A percentile compares a stretch with the other conserved stretches of the same genome.
Evolutionary conservation across 352 stramenopile species (phyloP).

Genomic region (Phytopythium litorale): DNA sequence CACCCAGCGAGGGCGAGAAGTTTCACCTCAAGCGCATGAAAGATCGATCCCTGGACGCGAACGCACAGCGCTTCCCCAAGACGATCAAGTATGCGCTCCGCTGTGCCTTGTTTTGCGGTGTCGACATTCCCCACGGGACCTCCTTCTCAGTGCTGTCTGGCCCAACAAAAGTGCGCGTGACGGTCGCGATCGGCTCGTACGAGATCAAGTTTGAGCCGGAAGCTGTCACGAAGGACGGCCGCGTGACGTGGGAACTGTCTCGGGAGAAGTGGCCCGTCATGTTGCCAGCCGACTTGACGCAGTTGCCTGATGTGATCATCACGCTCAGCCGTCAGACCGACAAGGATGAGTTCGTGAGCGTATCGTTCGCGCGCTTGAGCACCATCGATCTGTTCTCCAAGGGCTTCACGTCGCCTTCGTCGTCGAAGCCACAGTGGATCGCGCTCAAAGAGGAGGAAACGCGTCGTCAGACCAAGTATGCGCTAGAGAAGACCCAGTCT

Average conservation of each 20-base stretch:
- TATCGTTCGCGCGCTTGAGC: conserved; percentile 47
- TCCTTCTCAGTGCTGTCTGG: conserved; percentile 11
- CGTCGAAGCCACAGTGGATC: conserved; percentile 44
- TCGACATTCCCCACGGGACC: conserved; percentile 35
- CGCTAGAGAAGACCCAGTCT: conserved; percentile 45
- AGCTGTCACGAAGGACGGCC: conserved; percentile 37
- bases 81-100: conserved; percentile 67
- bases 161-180: conserved; percentile 40
- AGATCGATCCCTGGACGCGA: conserved; percentile 9
- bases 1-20: conserved; percentile 45
- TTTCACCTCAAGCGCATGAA: conserved; percentile 54
- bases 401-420: conserved; percentile 26
- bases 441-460: conserved; percentile 53
- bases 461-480: conserved; percentile 50
- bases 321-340: conserved; percentile 57
- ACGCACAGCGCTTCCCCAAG: conserved; percentile 22
- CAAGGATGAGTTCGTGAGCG: conserved; percentile 53
- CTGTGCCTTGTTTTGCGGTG: conserved; percentile 54
- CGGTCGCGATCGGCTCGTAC: conserved; percentile 39
- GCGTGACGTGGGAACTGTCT: conserved; percentile 45
- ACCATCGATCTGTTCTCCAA: conserved; percentile 35
- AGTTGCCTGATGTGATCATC: conserved; percentile 65
- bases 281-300: conserved; percentile 58
- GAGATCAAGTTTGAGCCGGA: conserved; percentile 50
- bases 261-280: conserved; percentile 47